Percentiles rank a stretch among this genome's conserved stretches.
Evolutionary conservation across 2,329 filamentous ascomycete species (phyloP).

Genomic region (Alternaria ethzedia): DNA sequence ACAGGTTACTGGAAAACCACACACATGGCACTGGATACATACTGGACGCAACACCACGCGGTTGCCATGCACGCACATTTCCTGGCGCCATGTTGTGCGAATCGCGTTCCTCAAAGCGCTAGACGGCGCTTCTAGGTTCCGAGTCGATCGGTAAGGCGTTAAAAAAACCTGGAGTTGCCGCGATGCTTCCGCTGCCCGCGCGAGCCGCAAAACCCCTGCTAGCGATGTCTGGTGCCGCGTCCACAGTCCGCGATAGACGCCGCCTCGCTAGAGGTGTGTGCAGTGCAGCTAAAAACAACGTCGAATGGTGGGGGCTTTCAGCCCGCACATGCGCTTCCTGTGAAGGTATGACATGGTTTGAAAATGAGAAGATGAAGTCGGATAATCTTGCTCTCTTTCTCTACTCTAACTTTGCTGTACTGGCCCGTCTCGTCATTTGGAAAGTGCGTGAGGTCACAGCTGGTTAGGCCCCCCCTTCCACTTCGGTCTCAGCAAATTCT

Average conservation of each 20-base stretch:
- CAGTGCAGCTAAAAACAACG: constrained; percentile 26
- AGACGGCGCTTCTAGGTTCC: constrained; percentile 14
- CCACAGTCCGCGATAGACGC: constrained; percentile 15
- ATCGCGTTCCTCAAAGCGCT: constrained; percentile 11
- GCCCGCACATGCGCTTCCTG: neutral
- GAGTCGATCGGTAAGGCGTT: constrained; percentile 14
- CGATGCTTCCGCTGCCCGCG: constrained; percentile 16
- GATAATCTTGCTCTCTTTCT: neutral
- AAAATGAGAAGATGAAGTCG: neutral
- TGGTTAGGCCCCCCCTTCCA: constrained; percentile 3
- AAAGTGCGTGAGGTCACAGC: neutral
- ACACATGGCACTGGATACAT: constrained; percentile 18
- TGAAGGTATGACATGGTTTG: neutral
- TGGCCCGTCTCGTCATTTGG: neutral
- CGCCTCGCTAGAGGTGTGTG: constrained; percentile 20
- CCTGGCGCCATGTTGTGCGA: constrained; percentile 4
- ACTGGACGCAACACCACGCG: constrained; percentile 1
- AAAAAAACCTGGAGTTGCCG: constrained; percentile 12
- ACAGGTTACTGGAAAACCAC: constrained; percentile 18
- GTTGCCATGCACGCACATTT: constrained; percentile 2
- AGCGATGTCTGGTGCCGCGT: constrained; percentile 15
- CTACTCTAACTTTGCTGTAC: neutral
- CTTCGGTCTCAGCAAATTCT: neutral
- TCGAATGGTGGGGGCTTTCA: constrained; percentile 2
- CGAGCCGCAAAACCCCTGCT: constrained; percentile 16